Evolutionary conservation across 164 flowering plant genomes (phyloP).

Genomic region (Pachysandra terminalis): DNA sequence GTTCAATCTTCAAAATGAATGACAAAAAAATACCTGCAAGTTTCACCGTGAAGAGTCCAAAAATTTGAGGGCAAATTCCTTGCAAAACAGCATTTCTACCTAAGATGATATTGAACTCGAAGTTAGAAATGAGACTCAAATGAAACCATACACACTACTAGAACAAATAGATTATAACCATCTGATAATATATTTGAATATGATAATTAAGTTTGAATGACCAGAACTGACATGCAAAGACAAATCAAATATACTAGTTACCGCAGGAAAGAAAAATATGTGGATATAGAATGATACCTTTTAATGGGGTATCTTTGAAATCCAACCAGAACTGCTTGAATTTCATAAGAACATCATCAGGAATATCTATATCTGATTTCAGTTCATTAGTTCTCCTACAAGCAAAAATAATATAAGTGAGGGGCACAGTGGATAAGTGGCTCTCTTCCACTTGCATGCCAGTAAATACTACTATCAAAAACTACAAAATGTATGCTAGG

Average conservation of each 20-base stretch:
- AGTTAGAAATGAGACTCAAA: background rate
- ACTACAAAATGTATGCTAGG: background rate
- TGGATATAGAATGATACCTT: conserved; percentile 41
- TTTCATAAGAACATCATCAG: conserved; percentile 55
- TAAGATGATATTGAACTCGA: conserved; percentile 20
- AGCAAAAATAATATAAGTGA: background rate
- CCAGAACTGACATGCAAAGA: background rate
- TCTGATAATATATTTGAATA: background rate
- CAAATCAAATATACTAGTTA: background rate
- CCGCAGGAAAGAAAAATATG: background rate
- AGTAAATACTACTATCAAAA: background rate
- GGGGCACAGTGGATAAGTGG: background rate
- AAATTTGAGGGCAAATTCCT: conserved; percentile 93
- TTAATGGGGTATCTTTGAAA: conserved; percentile 66
- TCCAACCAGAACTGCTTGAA: conserved; percentile 80
- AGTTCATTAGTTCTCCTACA: conserved; percentile 84
- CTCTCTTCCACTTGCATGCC: background rate
- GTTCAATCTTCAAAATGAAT: conserved; percentile 9
- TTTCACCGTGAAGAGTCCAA: conserved; percentile 95
- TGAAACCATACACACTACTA: background rate
- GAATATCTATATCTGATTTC: conserved; percentile 69
- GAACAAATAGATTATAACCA: background rate
- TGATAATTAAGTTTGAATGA: background rate
- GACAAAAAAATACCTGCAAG: conserved; percentile 64
- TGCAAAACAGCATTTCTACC: conserved; percentile 89